Percentiles rank a stretch among this genome's conserved stretches.
Conservation (phyloP, 345 rosid species). For the Eucalyptus pauciflora region DNA sequence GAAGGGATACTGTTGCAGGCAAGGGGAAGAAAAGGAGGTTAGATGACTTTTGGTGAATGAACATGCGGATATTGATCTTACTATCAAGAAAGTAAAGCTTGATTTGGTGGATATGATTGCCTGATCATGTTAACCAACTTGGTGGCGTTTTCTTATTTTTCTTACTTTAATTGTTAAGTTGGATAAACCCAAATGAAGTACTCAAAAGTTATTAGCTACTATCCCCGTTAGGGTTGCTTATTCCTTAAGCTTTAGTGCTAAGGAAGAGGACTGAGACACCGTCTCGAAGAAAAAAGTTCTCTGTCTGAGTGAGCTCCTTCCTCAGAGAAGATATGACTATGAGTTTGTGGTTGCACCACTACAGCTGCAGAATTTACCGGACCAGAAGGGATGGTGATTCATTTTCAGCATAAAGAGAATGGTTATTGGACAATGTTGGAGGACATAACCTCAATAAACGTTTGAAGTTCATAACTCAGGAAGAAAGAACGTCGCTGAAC, state of each 20-base stretch:
- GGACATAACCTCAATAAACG: neutral
- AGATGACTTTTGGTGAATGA: neutral
- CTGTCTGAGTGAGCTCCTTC: neutral
- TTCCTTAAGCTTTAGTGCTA: neutral
- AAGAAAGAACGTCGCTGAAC: neutral
- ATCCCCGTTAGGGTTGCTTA: neutral
- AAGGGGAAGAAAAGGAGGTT: neutral
- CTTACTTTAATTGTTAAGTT: neutral
- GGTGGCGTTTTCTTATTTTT: neutral
- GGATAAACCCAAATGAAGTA: neutral
- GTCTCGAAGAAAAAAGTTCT: neutral
- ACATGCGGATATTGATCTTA: neutral
- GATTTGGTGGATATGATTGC: neutral
- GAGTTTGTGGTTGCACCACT: neutral
- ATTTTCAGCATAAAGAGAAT: neutral
- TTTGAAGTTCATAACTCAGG: neutral
- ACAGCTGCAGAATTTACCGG: neutral
- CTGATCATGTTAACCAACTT: neutral
- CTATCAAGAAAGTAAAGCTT: neutral
- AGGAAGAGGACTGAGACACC: neutral
- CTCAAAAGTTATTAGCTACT: neutral
- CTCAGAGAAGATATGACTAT: neutral
- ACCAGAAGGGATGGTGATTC: neutral
- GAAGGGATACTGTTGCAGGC: constrained; percentile 58
- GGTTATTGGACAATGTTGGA: neutral